These are phyloP conservation scores for Thelonectria discophora DNA, from an alignment of 2,329 filamentous ascomycete species.

Conservation along the genomic window DNA sequence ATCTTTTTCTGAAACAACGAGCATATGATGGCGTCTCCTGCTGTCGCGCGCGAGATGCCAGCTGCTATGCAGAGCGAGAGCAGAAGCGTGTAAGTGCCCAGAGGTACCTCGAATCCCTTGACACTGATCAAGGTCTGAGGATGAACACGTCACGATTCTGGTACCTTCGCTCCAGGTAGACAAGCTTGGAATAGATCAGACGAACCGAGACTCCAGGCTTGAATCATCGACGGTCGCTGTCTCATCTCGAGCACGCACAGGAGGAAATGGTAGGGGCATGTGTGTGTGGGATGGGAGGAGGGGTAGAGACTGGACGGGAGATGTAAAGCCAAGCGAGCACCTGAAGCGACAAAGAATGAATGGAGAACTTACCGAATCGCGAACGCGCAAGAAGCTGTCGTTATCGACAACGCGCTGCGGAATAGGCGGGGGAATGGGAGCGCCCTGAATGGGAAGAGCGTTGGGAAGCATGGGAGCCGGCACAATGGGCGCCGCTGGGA, in stretches of 20 bases:
- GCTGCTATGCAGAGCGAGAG: neutral
- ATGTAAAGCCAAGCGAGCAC: slow-evolving; percentile 6
- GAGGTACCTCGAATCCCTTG: neutral
- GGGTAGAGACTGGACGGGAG: neutral
- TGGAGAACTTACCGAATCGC: slow-evolving; percentile 77
- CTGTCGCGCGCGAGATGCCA: neutral
- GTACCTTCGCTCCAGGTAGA: neutral
- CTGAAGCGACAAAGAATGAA: slow-evolving; percentile 24
- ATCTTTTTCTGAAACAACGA: neutral
- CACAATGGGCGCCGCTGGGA: slow-evolving; percentile 37
- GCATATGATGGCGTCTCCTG: neutral
- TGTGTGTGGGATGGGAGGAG: neutral
- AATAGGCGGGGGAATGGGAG: slow-evolving; percentile 30
- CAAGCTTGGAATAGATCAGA: neutral
- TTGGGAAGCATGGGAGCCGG: slow-evolving; percentile 53
- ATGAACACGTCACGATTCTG: too few species aligned
- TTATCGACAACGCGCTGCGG: slow-evolving; percentile 65
- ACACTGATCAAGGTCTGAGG: too few species aligned
- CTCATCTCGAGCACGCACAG: neutral
- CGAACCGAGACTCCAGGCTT: neutral
- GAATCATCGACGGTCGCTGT: neutral
- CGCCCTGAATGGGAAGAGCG: slow-evolving; percentile 38
- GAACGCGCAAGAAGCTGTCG: slow-evolving; percentile 80
- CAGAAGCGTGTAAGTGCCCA: slow-evolving; percentile 3
- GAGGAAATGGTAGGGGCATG: neutral